Evolutionary conservation across 192 early-diverging fungal species (phyloP).

Genomic region (Dissophora globulifera): DNA sequence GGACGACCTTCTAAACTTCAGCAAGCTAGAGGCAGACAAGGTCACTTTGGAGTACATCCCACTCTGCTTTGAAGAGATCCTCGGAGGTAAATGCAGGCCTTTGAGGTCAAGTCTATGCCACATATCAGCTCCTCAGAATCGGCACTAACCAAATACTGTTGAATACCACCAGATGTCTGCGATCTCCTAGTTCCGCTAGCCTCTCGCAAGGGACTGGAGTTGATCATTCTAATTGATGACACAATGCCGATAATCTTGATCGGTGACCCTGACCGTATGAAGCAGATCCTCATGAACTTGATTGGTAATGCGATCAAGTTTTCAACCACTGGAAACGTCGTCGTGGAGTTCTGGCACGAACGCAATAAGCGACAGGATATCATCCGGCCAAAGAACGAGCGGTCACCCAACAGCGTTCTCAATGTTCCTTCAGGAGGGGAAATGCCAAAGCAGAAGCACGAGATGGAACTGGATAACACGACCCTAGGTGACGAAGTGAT

Average conservation of each 20-base stretch:
- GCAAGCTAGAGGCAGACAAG: conserved; percentile 60
- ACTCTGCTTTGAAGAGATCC: conserved; percentile 53
- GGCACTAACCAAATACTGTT: too few species aligned
- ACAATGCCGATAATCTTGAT: conserved; percentile 67
- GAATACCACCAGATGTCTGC: conserved; percentile 45
- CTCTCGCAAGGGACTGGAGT: conserved; percentile 68
- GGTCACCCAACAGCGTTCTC: conserved; percentile 2
- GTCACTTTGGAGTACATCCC: conserved; percentile 57
- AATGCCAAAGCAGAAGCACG: background rate
- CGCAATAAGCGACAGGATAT: conserved; percentile 1
- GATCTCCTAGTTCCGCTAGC: conserved; percentile 72
- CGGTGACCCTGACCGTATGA: conserved; percentile 73
- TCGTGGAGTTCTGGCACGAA: conserved; percentile 35
- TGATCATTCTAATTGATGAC: conserved; percentile 66
- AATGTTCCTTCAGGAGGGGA: background rate
- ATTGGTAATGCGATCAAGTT: conserved; percentile 80
- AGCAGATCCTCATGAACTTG: conserved; percentile 80
- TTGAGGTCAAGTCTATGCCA: background rate
- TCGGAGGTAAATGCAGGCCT: conserved; percentile 33
- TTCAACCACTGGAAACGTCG: conserved; percentile 39
- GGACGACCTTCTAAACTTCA: conserved; percentile 62
- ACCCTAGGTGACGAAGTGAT: conserved; percentile 29
- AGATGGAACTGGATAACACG: conserved; percentile 3
- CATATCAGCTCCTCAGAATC: background rate
- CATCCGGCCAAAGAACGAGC: background rate